Base-by-base conservation (phyloP, 2,329 filamentous ascomycete species). In the Fusarium neocosmosporiellum region DNA sequence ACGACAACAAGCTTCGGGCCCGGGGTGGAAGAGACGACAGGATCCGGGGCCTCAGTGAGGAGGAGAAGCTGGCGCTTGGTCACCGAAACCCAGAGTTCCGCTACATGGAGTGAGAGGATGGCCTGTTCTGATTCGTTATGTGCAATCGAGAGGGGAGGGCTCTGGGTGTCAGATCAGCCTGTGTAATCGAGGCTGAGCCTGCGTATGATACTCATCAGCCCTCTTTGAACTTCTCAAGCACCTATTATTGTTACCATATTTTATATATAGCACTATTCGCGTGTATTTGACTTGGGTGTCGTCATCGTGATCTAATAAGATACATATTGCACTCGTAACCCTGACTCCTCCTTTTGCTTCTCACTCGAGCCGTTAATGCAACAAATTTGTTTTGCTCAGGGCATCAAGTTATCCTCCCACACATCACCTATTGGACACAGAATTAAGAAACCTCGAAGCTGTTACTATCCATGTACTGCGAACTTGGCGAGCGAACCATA, bases 21-120 rank as follows among this genome's bases (percentile, higher is more conserved):
- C 24, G 41, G 8, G 41, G 41, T 5, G 41, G 41, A 10, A 46
- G 41, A 1, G 41, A 24, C 22, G 41, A 46, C 41, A 46, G 41
- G 14, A 46, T 46, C 18, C 41, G 24, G 5, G 41, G 41, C 10
- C 41, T 46, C 4, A 46, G 14, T 2, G 41, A 46, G 22, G 22
- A 46, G 41, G 41, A 46, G 22, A 46, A 46, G 41, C 22, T 46
- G 41, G 22, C 41, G 6, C 41, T 46, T 10, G 41, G 41, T 10
- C 41, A 46, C 41, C 41, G 22, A 46, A 46, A 46, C 41, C 41
- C 41, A 9, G 41, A 46, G 20, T 46, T 46, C 22, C 41, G 41
- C 14, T 46, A 46, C 9, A 46, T 46, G 41, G 41, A 46, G 41
- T 46, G 41, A 46, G 22, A 7, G 39, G 41, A 46, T 46, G 41